Base-by-base conservation (phyloP, 345 rosid genomes). In the Diplotaxis tenuifolia region DNA sequence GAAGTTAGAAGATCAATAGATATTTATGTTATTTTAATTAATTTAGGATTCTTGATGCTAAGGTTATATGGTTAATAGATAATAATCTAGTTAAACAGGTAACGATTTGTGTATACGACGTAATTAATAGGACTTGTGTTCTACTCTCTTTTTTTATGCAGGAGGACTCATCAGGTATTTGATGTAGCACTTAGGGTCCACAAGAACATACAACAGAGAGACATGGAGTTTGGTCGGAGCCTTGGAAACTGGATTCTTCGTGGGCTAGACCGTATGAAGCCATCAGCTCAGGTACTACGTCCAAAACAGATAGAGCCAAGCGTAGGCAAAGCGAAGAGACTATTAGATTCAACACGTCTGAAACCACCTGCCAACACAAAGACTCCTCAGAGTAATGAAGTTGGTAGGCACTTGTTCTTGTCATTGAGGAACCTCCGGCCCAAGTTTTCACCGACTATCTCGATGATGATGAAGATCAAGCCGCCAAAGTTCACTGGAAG, bases 201-300 rank as follows among this genome's bases (percentile, higher is more conserved):
- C 73, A 76, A 31, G 78, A 90, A 82, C 56, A 84, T 95, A 75
- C 97, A 95, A 59, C 75, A 87, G 8, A 85, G 99, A 78, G 97
- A 95, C 80, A 75, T 92, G 65, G 89, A 87, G 80, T 89, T 95
- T 38, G 99, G 99, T 70, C 73, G 91, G 64, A 90, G 85, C 69
- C 73, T 92, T 2, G 96, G 99, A 21, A 95, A 88, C 84, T 65
- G 95, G 91, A 86, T 91, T 62, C 84, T 91, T 54, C 81, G 87
- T 4, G 86, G 88, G 86, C 93, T 94, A 61, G 88, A 89, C 72
- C 76, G 80, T 31, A 85, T 87, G 91, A 94, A 89, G 78, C 96
- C 98, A 28, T 85, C 96, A 8, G 97, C 97, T 38, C 86, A 85
- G 73, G 89, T 91, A 59, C 83, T 62, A 22, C 65, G 57, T 23